Evolutionary conservation across 495 filamentous ascomycete species (phyloP).

Genomic region (Immersiella caudata): DNA sequence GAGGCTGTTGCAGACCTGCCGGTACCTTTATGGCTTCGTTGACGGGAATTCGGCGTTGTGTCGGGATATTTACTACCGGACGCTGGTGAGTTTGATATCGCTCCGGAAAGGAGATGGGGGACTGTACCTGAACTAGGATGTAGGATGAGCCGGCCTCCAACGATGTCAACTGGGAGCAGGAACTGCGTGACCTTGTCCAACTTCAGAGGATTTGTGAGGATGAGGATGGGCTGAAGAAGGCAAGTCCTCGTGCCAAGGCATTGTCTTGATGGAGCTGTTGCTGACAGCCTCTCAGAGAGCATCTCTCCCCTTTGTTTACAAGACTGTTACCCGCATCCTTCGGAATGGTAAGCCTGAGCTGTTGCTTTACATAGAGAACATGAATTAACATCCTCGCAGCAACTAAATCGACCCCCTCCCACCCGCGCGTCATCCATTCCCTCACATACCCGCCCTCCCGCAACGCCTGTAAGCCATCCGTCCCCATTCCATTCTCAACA

Average conservation of each 20-base stretch:
- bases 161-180: conserved; percentile 52
- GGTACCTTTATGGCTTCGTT: conserved; percentile 50
- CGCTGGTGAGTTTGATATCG: conserved; percentile 36
- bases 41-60: conserved; percentile 55
- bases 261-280: not conserved
- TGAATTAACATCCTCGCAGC: not conserved
- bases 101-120: not conserved
- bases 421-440: conserved; percentile 18
- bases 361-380: not conserved
- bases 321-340: conserved; percentile 41
- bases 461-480: conserved; percentile 38
- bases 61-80: conserved; percentile 54
- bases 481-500: no score
- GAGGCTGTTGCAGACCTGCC: conserved; percentile 50
- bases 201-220: conserved; percentile 46
- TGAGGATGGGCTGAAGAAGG: conserved; percentile 35
- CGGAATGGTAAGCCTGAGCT: conserved; percentile 22
- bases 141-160: not conserved
- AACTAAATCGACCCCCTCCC: conserved; percentile 25
- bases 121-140: not conserved
- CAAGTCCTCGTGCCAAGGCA: conserved; percentile 25
- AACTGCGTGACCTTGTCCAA: conserved; percentile 51
- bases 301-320: conserved; percentile 42
- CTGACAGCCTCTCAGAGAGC: not conserved
- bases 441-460: conserved; percentile 40